These are phyloP conservation scores for Zalaria obscura DNA, from an alignment of 2,329 filamentous ascomycete genomes.

Conservation along the genomic window DNA sequence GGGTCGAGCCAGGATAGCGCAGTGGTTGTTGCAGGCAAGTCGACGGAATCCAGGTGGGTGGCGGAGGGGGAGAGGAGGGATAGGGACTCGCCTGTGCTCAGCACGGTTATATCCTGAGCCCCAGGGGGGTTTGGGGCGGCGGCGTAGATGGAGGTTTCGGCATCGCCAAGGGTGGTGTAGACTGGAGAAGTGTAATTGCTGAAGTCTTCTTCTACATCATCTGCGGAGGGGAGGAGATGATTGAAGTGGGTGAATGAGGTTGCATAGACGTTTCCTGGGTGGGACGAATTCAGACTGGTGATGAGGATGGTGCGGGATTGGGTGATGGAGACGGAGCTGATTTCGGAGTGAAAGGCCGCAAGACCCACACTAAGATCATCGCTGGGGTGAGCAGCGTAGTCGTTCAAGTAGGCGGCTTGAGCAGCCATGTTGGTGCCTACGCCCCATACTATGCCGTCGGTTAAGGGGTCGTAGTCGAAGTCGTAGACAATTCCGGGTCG, in stretches of 20 bases:
- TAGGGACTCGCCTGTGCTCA: not conserved
- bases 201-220: not conserved
- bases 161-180: constrained; percentile 1
- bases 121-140: not conserved
- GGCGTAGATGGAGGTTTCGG: constrained; percentile 2
- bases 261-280: constrained; percentile 4
- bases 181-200: not conserved
- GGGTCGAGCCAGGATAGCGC: constrained; percentile 6
- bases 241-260: no score
- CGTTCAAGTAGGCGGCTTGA: not conserved
- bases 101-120: not conserved
- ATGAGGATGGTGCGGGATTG: constrained; percentile 1
- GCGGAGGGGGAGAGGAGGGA: constrained; percentile 1
- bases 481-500: constrained; percentile 5
- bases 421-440: constrained; percentile 1
- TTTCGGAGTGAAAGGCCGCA: constrained; percentile 1
- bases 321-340: constrained; percentile 2
- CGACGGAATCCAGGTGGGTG: not conserved
- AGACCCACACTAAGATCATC: not conserved
- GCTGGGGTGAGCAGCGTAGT: not conserved
- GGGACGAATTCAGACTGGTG: not conserved
- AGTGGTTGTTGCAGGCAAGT: not conserved
- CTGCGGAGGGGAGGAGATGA: not conserved
- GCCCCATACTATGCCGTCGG: constrained; percentile 1
- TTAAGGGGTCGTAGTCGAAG: not conserved